Base-by-base conservation (phyloP, 495 filamentous ascomycete genomes). In the Lophiotrema nucula region DNA sequence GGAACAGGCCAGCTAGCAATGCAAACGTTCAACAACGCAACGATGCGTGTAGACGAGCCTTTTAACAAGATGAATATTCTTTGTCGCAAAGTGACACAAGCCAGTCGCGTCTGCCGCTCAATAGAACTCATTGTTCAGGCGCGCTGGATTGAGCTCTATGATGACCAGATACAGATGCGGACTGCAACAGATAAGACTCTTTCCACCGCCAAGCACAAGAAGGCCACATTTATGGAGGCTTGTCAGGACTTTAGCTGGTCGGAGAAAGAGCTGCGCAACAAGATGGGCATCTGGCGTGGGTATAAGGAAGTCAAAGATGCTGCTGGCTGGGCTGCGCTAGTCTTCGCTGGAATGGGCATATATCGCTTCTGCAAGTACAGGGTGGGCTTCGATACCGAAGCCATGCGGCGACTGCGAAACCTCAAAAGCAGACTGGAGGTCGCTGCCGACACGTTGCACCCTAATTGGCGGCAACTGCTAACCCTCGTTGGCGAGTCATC, bases 291-390 rank as follows among this genome's bases (percentile, higher is more conserved):
- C 45, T 73, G 70, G 70, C 50, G 60, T 13, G 65, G 67, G 11
- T 73, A 73, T 31, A 53, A 67, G 38, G 67, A 69, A 35, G 69
- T 73, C 42, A 61, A 62, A 38, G 59, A 67, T 11, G 48, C 63
- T 38, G 70, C 56, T 4, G 69, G 70, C 4, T 73, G 68, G 69
- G 65, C 56, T 10, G 55, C 69, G 12, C 56, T 72, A n/a, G 66
- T 73, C 1, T 73, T 73, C 52, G 70, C 70, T 18, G 69, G 68
- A 11, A 64, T 57, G 28, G 70, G 70, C 15, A 56, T 73, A 2
- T 73, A 72, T 56, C 67, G 65, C 4, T 68, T 73, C 57, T 72
- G 66, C 66, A 73, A 73, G 45, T 73, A 73, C 47, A 60, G 70
- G 33, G 55, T 66, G 1, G 59, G 65, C 2, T 70, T 70, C 37